Evolutionary conservation across 257 asterid genomes (phyloP), one percentile per base, ranked within the genome.

Genomic region (Jacaranda mimosifolia): DNA sequence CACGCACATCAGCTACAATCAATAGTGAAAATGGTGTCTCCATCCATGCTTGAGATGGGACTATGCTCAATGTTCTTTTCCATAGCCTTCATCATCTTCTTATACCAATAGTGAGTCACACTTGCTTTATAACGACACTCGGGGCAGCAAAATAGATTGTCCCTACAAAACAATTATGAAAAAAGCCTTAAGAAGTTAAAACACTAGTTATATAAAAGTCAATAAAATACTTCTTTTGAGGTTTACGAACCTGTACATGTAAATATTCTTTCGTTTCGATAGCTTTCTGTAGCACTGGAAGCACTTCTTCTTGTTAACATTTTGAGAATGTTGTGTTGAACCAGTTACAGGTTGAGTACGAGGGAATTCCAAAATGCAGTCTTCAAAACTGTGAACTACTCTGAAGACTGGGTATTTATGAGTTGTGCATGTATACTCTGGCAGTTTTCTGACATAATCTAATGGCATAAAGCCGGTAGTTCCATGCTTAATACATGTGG

Each of bases 401-500:
- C 56, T 71, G 19, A 40, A 5, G n/a, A 36, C 3, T 0, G 77
- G 87, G 69, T 45, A 9, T 0, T 1, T 73, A 26, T 3, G 26
- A 11, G 42, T 77, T 0, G 63, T 38, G 1, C 71, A 60, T 0
- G 84, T 80, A 49, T 83, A 84, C 10, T 81, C 78, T 0, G 76
- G 85, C 5, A 83, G 21, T 4, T 35, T 12, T 7, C 67, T 38
- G 2, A 84, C 70, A 6, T 74, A 82, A 5, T 80, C 84, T 1
- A 82, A 26, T 0, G 75, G 78, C 4, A 89, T 60, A 1, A 48
- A 78, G 1, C 83, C 70, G 0, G 75, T 13, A 15, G 9, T 69
- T 0, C 83, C 84, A 64, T 89, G 93, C 62, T n/a, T 81, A 3
- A 19, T 14, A 65, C 91, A 89, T 1, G 12, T 63, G 3, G 86